These are phyloP conservation scores for Colletotrichum melonis DNA, from an alignment of 2,329 filamentous ascomycete species.

Conservation along the genomic window DNA sequence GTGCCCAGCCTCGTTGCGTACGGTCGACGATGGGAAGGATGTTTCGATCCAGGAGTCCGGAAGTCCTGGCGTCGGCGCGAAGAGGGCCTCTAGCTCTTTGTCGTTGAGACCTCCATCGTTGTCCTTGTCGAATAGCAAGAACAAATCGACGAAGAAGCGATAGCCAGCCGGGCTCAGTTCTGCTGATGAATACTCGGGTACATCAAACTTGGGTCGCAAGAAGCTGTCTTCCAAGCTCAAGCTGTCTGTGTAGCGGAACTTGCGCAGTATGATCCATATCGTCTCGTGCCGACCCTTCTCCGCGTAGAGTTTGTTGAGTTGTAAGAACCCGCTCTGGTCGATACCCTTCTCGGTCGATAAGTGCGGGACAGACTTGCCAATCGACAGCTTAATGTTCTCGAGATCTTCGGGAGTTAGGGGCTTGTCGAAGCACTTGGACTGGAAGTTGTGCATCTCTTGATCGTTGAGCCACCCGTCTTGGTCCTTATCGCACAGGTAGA, in stretches of 20 bases:
- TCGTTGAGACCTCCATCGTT: slow-evolving; percentile 95
- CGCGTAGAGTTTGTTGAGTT: slow-evolving; percentile 94
- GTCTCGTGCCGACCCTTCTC: slow-evolving; percentile 98
- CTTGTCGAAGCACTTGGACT: slow-evolving; percentile 92
- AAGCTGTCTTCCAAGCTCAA: slow-evolving; percentile 91
- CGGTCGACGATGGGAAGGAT: slow-evolving; percentile 91
- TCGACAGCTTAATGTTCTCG: slow-evolving; percentile 89
- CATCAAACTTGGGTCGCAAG: slow-evolving; percentile 92
- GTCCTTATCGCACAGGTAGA: slow-evolving; percentile 96
- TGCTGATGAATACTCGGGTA: slow-evolving; percentile 90
- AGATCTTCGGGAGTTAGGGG: slow-evolving; percentile 84
- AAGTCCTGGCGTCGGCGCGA: slow-evolving; percentile 91
- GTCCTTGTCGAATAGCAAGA: slow-evolving; percentile 95
- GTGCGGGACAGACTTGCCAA: slow-evolving; percentile 75
- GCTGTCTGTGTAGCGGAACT: slow-evolving; percentile 97
- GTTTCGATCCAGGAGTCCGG: slow-evolving; percentile 89
- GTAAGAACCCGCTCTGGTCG: slow-evolving; percentile 84
- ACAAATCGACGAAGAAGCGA: slow-evolving; percentile 96
- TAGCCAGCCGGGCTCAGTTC: slow-evolving; percentile 95
- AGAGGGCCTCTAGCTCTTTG: slow-evolving; percentile 84
- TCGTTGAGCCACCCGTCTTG: slow-evolving; percentile 94
- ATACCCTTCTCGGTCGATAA: slow-evolving; percentile 78
- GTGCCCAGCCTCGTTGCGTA: slow-evolving; percentile 93
- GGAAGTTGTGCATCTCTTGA: slow-evolving; percentile 90
- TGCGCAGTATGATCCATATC: slow-evolving; percentile 95